Conservation (phyloP, 1,284 basidiomycete species). For the Crucibulum cyathiforme region DNA sequence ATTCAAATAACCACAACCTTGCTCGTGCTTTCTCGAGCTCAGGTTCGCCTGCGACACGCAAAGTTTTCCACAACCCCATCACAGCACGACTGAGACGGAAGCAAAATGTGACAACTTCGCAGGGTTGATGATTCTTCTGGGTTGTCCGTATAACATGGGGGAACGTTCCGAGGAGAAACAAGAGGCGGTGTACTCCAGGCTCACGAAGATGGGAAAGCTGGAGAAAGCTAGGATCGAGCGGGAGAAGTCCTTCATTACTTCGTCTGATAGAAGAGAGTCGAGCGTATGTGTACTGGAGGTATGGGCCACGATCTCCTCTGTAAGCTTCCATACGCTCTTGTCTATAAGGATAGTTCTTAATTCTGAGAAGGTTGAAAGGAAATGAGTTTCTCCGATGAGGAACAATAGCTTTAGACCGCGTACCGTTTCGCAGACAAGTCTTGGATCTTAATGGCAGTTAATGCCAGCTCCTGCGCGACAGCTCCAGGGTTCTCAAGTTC, state of each 20-base stretch:
- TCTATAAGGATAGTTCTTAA: slow-evolving; percentile 73
- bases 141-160: not conserved
- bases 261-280: slow-evolving; percentile 81
- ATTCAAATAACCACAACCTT: not conserved
- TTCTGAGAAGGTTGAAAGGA: not conserved
- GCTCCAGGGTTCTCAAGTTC: slow-evolving; percentile 85
- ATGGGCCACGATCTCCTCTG: slow-evolving; percentile 95
- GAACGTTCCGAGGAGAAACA: not conserved
- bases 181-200: not conserved
- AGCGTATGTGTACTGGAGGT: slow-evolving; percentile 96
- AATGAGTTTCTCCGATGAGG: not conserved
- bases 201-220: not conserved
- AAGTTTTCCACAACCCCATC: not conserved
- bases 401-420: slow-evolving; percentile 14
- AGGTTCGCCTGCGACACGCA: not conserved
- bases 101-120: not conserved
- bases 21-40: not conserved
- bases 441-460: slow-evolving; percentile 95
- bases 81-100: not conserved
- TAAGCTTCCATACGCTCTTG: slow-evolving; percentile 95
- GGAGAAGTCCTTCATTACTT: not conserved
- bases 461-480: slow-evolving; percentile 84
- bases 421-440: slow-evolving; percentile 92
- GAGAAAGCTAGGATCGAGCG: not conserved
- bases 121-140: not conserved